phyloP scores from a whole-genome alignment of 169 alveolate species.

The Plasmodium berghei region DNA sequence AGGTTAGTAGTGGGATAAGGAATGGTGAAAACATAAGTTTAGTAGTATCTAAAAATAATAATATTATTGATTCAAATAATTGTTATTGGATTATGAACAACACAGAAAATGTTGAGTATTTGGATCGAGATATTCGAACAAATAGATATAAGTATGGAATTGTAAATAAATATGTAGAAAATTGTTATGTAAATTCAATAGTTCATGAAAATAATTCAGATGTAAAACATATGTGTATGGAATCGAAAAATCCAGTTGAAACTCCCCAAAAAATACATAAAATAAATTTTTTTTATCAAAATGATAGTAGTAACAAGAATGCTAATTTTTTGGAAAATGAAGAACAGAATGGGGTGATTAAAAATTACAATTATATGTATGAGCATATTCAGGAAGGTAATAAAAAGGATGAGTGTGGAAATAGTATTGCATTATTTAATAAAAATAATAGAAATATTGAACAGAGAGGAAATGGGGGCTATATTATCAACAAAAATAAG shows the following conservation, averaged over 20 bases:
- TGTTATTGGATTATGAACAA: no score
- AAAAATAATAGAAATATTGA: background rate
- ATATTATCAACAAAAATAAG: background rate
- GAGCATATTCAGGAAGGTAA: background rate
- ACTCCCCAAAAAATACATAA: slow-evolving; percentile 29
- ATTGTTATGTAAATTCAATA: slow-evolving; percentile 4
- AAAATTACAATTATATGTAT: slow-evolving; percentile 7
- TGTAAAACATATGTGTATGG: background rate
- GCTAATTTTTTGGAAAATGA: no score
- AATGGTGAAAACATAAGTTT: no score
- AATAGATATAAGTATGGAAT: background rate
- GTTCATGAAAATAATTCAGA: background rate
- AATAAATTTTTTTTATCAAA: slow-evolving; percentile 31
- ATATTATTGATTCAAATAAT: no score
- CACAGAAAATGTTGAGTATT: background rate
- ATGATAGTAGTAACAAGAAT: slow-evolving; percentile 2
- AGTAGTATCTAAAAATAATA: no score
- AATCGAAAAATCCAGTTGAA: background rate
- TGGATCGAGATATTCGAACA: background rate
- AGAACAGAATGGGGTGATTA: background rate
- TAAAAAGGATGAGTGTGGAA: slow-evolving; percentile 1
- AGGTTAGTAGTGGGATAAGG: no score
- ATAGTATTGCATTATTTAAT: slow-evolving; percentile 13
- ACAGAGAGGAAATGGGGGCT: background rate
- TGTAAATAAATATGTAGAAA: slow-evolving; percentile 18